Percentiles rank a stretch among this genome's conserved stretches.
These are phyloP conservation scores for Neurospora tetraspora DNA, from an alignment of 495 filamentous ascomycete genomes.

Conservation along the genomic window DNA sequence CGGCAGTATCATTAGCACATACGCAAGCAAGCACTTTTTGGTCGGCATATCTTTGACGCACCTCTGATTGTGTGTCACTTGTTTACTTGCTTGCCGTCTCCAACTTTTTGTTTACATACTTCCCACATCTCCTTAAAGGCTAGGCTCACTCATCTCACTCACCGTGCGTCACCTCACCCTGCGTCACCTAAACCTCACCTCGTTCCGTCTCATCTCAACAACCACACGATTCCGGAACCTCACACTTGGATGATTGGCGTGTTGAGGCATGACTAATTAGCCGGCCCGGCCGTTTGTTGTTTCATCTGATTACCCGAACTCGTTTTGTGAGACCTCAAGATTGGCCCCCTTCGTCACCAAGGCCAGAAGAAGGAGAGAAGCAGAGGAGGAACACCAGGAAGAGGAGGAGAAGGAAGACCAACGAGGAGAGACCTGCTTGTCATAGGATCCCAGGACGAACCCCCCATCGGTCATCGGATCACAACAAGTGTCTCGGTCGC, in stretches of 20 bases:
- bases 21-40: not conserved
- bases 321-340: not conserved
- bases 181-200: not conserved
- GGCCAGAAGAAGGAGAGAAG: not conserved
- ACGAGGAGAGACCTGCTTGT: not conserved
- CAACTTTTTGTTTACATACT: not conserved
- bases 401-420: not conserved
- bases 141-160: not conserved
- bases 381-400: not conserved
- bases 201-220: not conserved
- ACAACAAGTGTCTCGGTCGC: not conserved
- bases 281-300: not conserved
- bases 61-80: not conserved
- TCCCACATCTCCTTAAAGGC: not conserved
- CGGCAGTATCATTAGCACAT: not conserved
- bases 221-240: not conserved
- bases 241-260: not conserved
- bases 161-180: not conserved
- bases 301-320: not conserved
- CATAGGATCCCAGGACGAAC: not conserved
- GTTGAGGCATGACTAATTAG: not conserved
- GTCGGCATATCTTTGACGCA: not conserved
- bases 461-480: not conserved
- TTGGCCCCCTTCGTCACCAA: not conserved
- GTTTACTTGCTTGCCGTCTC: not conserved